Base-by-base conservation (phyloP, 352 stramenopile genomes). In the Phytopythium mirpurense region DNA sequence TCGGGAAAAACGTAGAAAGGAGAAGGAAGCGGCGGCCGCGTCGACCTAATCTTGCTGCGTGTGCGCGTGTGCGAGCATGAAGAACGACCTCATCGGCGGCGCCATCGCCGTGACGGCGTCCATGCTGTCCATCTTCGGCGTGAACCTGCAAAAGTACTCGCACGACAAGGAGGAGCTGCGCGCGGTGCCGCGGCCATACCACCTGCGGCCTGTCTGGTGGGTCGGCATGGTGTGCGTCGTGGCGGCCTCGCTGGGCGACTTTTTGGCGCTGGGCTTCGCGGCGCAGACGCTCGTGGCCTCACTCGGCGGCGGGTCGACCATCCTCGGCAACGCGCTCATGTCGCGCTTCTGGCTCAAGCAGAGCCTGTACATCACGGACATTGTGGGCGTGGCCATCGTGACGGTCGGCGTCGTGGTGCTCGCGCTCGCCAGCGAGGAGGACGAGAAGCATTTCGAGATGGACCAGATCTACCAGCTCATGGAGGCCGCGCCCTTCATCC, bases 71-170 rank as follows among this genome's bases (percentile, higher is more conserved):
- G 37, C 5, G 12, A 54, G 31, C 37, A 87, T 87, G 76, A 83
- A 82, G 67, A 85, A 64, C 67, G 76, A 85, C 57, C 68, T 87
- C 51, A 75, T 95, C 51, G 88, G 86, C 58, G 88, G 82, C 34
- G 62, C 70, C 31, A 85, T 96, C 59, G 80, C 78, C 48, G 75
- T 96, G 15, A 56, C 75, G 24, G 77, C 78, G n/a, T 67, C 85
- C 2, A 68, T 96, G 45, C 67, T 82, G 43, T 93, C 85, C 56
- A 96, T 95, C 72, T 90, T 96, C 38, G 88, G 88, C 44, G 85
- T 96, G 11, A 96, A 96, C 57, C 65, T 95, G 55, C 86, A 96
- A 63, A 96, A 96, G 68, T 93, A 94, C 57, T 92, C 77, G 46
- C 86, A 96, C 53, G 78, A 93, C 62, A 83, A 89, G 59, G 88